Evolutionary conservation across 2,329 filamentous ascomycete species (phyloP).

Genomic region (Penicillium sclerotigenum): DNA sequence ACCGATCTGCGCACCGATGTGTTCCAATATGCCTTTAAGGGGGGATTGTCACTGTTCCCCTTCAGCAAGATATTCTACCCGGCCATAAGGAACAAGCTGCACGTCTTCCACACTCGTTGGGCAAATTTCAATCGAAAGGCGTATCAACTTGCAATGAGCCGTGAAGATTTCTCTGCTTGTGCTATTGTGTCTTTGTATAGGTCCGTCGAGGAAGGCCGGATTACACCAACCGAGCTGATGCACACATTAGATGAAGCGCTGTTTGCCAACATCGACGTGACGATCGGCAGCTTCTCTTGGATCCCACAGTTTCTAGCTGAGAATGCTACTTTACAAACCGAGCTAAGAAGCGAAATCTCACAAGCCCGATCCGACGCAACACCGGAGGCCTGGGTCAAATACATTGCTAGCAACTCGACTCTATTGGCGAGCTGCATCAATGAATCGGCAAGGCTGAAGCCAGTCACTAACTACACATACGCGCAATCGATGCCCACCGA

Average conservation of each 20-base stretch:
- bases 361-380: not conserved
- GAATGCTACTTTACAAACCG: slow-evolving; percentile 31
- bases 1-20: slow-evolving; percentile 31
- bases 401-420: slow-evolving; percentile 25
- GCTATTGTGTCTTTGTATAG: slow-evolving; percentile 11
- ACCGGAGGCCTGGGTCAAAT: slow-evolving; percentile 25
- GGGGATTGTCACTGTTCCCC: slow-evolving; percentile 33
- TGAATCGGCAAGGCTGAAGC: slow-evolving; percentile 41
- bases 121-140: slow-evolving; percentile 33
- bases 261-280: slow-evolving; percentile 50
- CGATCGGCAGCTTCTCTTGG: slow-evolving; percentile 45
- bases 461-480: slow-evolving; percentile 43
- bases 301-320: slow-evolving; percentile 44
- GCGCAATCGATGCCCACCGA: slow-evolving; percentile 40
- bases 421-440: slow-evolving; percentile 37
- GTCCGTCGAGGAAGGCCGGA: slow-evolving; percentile 16
- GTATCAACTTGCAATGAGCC: not conserved
- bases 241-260: slow-evolving; percentile 50
- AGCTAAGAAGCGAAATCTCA: slow-evolving; percentile 20
- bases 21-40: slow-evolving; percentile 34
- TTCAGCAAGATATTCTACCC: slow-evolving; percentile 16
- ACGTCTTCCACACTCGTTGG: slow-evolving; percentile 33
- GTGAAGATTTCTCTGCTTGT: not conserved
- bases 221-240: slow-evolving; percentile 31
- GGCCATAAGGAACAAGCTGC: slow-evolving; percentile 25